Evolutionary conservation across 208 protist genomes (phyloP).

Genomic region (Leishmania amazonensis): DNA sequence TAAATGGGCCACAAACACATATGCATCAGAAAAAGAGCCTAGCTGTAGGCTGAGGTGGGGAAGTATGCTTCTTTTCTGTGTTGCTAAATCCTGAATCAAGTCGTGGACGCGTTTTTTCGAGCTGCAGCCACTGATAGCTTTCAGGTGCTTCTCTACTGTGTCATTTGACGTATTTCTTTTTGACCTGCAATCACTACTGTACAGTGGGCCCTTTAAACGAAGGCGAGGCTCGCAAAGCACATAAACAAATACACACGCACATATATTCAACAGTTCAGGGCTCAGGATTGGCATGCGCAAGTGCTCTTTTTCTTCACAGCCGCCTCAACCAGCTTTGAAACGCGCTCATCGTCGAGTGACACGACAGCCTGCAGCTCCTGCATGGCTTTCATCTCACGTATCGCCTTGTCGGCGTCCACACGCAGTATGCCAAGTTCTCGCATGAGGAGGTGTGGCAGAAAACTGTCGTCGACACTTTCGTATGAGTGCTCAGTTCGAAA

Average conservation of each 20-base stretch:
- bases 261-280: neutral
- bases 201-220: neutral
- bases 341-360: conserved; percentile 16
- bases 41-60: neutral
- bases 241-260: neutral
- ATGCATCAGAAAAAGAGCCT: neutral
- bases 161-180: neutral
- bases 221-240: neutral
- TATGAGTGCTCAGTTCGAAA: conserved; percentile 54
- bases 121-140: neutral
- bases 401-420: conserved; percentile 21
- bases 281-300: neutral
- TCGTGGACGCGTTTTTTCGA: neutral
- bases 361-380: conserved; percentile 30
- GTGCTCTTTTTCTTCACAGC: conserved; percentile 6
- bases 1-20: neutral
- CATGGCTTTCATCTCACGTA: conserved; percentile 21
- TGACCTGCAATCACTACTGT: neutral
- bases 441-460: conserved; percentile 39
- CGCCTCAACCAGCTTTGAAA: conserved; percentile 15
- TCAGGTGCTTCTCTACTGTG: neutral
- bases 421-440: conserved; percentile 26
- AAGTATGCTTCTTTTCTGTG: neutral
- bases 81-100: neutral
- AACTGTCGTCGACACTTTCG: conserved; percentile 50